These are phyloP conservation scores for Dryas drummondii DNA, from an alignment of 306 rosid genomes.

Conservation along the genomic window DNA sequence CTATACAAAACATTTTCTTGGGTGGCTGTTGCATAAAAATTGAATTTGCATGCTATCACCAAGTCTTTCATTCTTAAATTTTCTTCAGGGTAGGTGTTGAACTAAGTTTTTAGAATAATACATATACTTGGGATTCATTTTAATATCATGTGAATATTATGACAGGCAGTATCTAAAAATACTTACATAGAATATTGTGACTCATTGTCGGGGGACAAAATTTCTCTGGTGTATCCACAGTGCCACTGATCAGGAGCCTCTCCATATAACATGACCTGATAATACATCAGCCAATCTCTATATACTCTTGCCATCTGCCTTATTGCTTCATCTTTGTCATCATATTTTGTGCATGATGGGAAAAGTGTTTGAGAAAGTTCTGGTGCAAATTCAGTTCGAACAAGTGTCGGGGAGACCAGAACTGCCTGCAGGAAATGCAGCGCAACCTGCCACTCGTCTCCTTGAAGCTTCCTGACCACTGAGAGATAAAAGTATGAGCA, in stretches of 20 bases:
- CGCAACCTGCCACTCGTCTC: slow-evolving; percentile 80
- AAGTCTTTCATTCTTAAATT: background rate
- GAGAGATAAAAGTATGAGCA: slow-evolving; percentile 77
- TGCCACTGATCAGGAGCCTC: slow-evolving; percentile 46
- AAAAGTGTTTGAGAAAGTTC: slow-evolving; percentile 53
- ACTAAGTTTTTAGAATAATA: background rate
- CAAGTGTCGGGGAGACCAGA: slow-evolving; percentile 58
- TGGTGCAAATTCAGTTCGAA: slow-evolving; percentile 57
- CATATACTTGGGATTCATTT: background rate
- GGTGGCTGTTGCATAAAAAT: no score
- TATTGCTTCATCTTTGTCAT: slow-evolving; percentile 36
- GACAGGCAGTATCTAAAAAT: slow-evolving; percentile 19
- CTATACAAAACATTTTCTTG: no score
- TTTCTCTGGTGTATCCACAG: slow-evolving; percentile 32
- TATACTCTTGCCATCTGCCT: slow-evolving; percentile 60
- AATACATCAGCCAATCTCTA: slow-evolving; percentile 67
- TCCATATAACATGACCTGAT: slow-evolving; percentile 72
- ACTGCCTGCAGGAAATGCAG: slow-evolving; percentile 78
- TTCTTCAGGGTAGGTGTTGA: background rate
- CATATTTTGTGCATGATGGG: slow-evolving; percentile 16
- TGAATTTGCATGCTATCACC: no score
- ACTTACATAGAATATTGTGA: slow-evolving; percentile 47
- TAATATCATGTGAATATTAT: slow-evolving; percentile 1
- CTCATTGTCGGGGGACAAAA: slow-evolving; percentile 25
- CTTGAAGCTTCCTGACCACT: slow-evolving; percentile 53